These are phyloP conservation scores for Cydonia oblonga DNA, from an alignment of 331 rosid species.

Conservation along the genomic window DNA sequence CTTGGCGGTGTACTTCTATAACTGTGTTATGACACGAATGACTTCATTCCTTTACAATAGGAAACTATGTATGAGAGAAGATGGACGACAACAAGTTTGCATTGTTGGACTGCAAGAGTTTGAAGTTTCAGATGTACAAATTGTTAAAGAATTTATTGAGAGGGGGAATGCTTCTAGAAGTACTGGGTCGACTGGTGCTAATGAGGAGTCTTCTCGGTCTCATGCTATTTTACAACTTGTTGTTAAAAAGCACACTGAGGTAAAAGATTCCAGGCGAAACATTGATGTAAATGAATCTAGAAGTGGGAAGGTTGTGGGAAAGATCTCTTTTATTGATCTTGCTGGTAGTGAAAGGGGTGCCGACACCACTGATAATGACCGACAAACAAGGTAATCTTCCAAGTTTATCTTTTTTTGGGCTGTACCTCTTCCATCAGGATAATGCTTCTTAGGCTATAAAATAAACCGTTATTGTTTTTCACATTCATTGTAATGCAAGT, in stretches of 20 bases:
- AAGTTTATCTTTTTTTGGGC: background rate
- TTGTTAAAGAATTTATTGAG: conserved; percentile 88
- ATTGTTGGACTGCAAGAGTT: conserved; percentile 99
- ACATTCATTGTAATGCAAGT: background rate
- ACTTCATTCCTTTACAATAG: conserved; percentile 30
- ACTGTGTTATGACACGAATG: conserved; percentile 12
- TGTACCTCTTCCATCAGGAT: background rate
- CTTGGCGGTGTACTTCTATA: background rate
- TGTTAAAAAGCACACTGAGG: conserved; percentile 74
- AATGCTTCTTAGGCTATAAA: background rate
- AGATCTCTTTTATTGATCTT: conserved; percentile 92
- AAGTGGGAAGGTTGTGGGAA: conserved; percentile 85
- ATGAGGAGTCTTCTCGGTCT: conserved; percentile 97
- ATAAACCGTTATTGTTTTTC: background rate
- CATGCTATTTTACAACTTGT: conserved; percentile 93
- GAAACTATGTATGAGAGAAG: conserved; percentile 99
- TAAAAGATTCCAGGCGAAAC: conserved; percentile 67
- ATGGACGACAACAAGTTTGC: conserved; percentile 95
- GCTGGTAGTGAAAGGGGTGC: conserved; percentile 99
- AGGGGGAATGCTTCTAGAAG: conserved; percentile 93
- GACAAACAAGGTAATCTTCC: conserved; percentile 72
- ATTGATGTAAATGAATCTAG: conserved; percentile 72
- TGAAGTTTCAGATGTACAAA: conserved; percentile 89
- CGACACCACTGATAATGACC: conserved; percentile 97
- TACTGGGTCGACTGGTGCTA: conserved; percentile 98